These are phyloP conservation scores for Metschnikowia anglica DNA, from an alignment of 805 yeast species.

Conservation along the genomic window DNA sequence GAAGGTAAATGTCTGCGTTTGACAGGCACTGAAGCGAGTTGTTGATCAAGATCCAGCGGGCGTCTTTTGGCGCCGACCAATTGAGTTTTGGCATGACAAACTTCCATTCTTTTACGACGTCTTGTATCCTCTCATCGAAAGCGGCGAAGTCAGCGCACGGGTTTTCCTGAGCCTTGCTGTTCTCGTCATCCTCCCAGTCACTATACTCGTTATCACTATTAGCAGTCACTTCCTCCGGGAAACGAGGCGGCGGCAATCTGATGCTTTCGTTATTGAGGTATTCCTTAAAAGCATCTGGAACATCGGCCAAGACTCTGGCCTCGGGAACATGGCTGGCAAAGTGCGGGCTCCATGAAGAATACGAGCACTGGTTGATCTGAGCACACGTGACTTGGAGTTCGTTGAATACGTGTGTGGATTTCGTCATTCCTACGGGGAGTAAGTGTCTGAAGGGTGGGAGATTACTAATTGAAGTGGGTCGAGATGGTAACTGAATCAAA, in stretches of 20 bases:
- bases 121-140: slow-evolving; percentile 54
- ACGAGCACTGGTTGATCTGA: slow-evolving; percentile 35
- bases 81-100: slow-evolving; percentile 84
- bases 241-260: slow-evolving; percentile 16
- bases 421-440: slow-evolving; percentile 5
- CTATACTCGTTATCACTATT: slow-evolving; percentile 67
- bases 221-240: slow-evolving; percentile 17
- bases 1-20: slow-evolving; percentile 72
- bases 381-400: slow-evolving; percentile 25
- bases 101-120: slow-evolving; percentile 50
- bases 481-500: background rate
- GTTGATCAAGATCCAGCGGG: slow-evolving; percentile 84
- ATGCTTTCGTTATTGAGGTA: slow-evolving; percentile 30
- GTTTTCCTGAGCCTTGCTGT: slow-evolving; percentile 12
- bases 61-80: slow-evolving; percentile 97
- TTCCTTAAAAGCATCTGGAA: slow-evolving; percentile 35
- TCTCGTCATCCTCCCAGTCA: slow-evolving; percentile 60
- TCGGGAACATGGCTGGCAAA: slow-evolving; percentile 24
- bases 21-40: slow-evolving; percentile 70
- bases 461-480: too few species aligned
- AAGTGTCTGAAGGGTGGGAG: background rate
- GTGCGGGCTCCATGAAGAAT: slow-evolving; percentile 34
- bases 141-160: slow-evolving; percentile 45
- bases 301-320: slow-evolving; percentile 29
- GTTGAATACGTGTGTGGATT: slow-evolving; percentile 29